Conservation (phyloP, 192 early-diverging fungal species). For the Diversispora eburnea region DNA sequence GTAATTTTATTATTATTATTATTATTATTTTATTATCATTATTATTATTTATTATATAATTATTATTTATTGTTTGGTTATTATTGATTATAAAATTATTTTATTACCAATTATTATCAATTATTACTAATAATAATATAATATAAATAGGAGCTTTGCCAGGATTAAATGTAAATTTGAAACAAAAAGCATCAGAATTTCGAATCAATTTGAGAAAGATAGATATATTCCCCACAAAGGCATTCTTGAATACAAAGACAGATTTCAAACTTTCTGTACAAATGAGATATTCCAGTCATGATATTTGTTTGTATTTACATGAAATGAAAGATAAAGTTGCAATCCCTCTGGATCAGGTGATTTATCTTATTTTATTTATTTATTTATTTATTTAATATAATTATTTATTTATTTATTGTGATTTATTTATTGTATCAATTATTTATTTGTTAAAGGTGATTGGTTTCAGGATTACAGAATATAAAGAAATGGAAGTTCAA, state of each 20-base stretch:
- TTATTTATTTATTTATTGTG: not conserved
- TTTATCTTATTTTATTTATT: not conserved
- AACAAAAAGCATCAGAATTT: too few relatives aligned
- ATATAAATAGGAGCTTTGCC: too few relatives aligned
- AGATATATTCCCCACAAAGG: slow-evolving; percentile 23
- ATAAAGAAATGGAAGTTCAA: slow-evolving; percentile 8
- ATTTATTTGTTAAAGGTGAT: slow-evolving; percentile 1
- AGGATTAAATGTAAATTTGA: too few relatives aligned
- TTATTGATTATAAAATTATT: too few relatives aligned
- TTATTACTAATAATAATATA: too few relatives aligned
- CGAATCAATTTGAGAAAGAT: slow-evolving; percentile 17
- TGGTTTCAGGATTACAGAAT: slow-evolving; percentile 20
- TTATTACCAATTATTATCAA: too few relatives aligned
- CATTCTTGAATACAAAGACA: slow-evolving; percentile 25
- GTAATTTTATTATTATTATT: too few relatives aligned
- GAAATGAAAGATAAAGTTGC: slow-evolving; percentile 10
- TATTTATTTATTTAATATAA: not conserved
- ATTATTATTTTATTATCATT: too few relatives aligned
- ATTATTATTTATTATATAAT: too few relatives aligned
- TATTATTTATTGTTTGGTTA: too few relatives aligned
- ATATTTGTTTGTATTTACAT: slow-evolving; percentile 2
- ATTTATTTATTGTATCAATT: not conserved
- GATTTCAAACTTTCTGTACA: not conserved
- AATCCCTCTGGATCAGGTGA: slow-evolving; percentile 4
- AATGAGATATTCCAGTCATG: not conserved